Conservation (phyloP, 768 basidiomycete genomes). For the Astraeus odoratus region DNA sequence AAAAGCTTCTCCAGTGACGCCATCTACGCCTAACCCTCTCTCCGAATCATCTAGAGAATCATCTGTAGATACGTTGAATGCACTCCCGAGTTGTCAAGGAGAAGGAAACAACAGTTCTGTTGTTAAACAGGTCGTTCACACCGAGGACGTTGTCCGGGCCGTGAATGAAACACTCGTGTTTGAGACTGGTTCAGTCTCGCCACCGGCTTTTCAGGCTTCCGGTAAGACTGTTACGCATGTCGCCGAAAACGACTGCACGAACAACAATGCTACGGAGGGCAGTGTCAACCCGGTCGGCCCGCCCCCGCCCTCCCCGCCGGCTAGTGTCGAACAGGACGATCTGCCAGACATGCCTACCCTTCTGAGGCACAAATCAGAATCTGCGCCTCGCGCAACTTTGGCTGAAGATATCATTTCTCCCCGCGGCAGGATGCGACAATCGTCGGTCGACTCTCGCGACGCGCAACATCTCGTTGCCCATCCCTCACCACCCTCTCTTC, state of each 20-base stretch:
- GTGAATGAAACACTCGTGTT: conserved; percentile 41
- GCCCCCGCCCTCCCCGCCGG: conserved; percentile 50
- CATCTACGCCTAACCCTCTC: conserved; percentile 16
- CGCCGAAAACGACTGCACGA: conserved; percentile 17
- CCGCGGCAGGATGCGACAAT: conserved; percentile 16
- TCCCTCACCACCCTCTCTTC: conserved; percentile 16
- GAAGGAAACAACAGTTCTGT: conserved; percentile 26
- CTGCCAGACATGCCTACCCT: conserved; percentile 24
- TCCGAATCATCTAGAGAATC: conserved; percentile 28
- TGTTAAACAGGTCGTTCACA: conserved; percentile 17
- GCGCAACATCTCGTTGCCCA: conserved; percentile 12
- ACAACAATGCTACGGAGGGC: conserved; percentile 2
- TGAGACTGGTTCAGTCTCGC: conserved; percentile 30
- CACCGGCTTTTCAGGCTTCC: conserved; percentile 29
- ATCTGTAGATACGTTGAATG: conserved; percentile 27
- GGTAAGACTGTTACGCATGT: conserved; percentile 29
- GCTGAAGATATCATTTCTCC: conserved; percentile 30
- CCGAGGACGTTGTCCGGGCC: conserved; percentile 49
- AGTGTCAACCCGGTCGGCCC: conserved; percentile 33
- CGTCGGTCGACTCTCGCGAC: conserved; percentile 27
- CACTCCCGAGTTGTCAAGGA: conserved; percentile 12
- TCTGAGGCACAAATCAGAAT: conserved; percentile 18
- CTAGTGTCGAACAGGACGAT: conserved; percentile 29
- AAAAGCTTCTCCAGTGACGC: conserved; percentile 17
- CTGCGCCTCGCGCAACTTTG: conserved; percentile 18